Conservation (phyloP, 2,329 filamentous ascomycete species). For the Coniochaeta sp. region DNA sequence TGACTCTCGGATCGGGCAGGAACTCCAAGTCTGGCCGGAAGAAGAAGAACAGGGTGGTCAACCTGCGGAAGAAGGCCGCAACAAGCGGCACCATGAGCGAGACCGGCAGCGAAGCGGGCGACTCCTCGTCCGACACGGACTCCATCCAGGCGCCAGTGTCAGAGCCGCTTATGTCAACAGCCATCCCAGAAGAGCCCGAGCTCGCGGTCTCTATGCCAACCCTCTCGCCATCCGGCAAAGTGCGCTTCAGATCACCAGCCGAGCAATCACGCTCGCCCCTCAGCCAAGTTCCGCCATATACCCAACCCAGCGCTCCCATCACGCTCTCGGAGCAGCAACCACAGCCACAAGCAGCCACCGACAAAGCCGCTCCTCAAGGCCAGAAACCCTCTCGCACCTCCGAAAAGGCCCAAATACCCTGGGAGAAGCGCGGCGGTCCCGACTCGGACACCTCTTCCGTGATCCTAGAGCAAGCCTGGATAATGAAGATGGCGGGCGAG, state of each 20-base stretch:
- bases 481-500: constrained; percentile 89
- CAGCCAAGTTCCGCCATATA: constrained; percentile 27
- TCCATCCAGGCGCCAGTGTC: constrained; percentile 55
- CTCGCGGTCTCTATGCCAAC: constrained; percentile 31
- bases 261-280: constrained; percentile 16
- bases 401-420: constrained; percentile 19
- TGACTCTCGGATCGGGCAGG: constrained; percentile 56
- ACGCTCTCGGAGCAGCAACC: constrained; percentile 10
- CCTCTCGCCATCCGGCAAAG: constrained; percentile 25
- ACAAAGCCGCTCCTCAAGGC: constrained; percentile 10
- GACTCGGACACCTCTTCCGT: constrained; percentile 45
- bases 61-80: constrained; percentile 58
- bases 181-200: constrained; percentile 53
- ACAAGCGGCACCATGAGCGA: constrained; percentile 43
- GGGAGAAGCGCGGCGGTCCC: constrained; percentile 18
- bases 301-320: constrained; percentile 20
- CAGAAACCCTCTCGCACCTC: constrained; percentile 10
- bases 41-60: constrained; percentile 79
- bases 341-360: no score
- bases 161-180: constrained; percentile 48
- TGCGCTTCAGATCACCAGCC: constrained; percentile 30
- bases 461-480: constrained; percentile 76
- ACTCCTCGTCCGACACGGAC: constrained; percentile 40
- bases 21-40: constrained; percentile 59
- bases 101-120: constrained; percentile 38